Conservation (phyloP, 352 stramenopile genomes). For the Phytophthora macrochlamydospora region DNA sequence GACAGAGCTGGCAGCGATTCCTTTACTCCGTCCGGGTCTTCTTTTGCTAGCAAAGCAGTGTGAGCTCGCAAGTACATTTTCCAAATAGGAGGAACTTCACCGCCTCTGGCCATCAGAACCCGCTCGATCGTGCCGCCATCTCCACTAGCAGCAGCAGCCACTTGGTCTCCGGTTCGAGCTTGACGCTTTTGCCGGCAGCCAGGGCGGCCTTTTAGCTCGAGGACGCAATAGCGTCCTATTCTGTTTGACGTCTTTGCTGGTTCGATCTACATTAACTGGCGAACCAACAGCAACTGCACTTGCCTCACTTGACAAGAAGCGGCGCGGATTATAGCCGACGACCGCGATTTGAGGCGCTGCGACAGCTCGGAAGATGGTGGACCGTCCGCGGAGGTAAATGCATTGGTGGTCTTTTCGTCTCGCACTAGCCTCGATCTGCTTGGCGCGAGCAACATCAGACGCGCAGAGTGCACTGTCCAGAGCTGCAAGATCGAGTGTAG, state of each 20-base stretch:
- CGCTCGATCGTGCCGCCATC: constrained; percentile 19
- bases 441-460: constrained; percentile 36
- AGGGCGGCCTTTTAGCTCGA: constrained; percentile 15
- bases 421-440: constrained; percentile 42
- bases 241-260: constrained; percentile 23
- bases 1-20: constrained; percentile 33
- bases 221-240: constrained; percentile 23
- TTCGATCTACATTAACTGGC: constrained; percentile 10
- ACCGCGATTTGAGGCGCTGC: constrained; percentile 50
- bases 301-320: constrained; percentile 18
- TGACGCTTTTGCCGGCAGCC: constrained; percentile 22
- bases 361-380: constrained; percentile 52
- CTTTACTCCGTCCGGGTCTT: constrained; percentile 12
- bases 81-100: constrained; percentile 42
- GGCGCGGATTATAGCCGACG: constrained; percentile 46
- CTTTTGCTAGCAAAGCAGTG: constrained; percentile 16
- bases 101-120: constrained; percentile 20
- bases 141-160: constrained; percentile 1
- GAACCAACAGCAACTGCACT: neutral
- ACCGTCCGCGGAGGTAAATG: constrained; percentile 54
- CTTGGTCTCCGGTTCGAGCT: constrained; percentile 11
- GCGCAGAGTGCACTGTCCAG: constrained; percentile 50
- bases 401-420: constrained; percentile 60
- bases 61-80: constrained; percentile 41
- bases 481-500: constrained; percentile 47